These are phyloP conservation scores for Nigrospora osmanthi DNA, from an alignment of 2,329 filamentous ascomycete genomes.

Conservation along the genomic window DNA sequence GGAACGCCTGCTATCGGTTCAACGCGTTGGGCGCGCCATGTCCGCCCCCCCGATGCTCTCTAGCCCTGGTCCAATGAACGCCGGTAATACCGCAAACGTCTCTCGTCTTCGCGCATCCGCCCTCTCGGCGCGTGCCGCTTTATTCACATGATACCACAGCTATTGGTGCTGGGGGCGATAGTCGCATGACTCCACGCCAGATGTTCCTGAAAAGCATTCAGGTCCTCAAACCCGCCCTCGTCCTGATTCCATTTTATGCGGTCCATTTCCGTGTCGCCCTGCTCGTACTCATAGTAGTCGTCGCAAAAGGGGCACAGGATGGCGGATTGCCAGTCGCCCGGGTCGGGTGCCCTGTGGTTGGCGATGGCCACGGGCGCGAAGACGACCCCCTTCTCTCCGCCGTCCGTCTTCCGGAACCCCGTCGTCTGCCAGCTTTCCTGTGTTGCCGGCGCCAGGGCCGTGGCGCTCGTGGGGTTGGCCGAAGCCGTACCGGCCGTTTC, in stretches of 20 bases:
- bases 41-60: background rate
- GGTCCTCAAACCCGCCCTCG: constrained; percentile 38
- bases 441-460: constrained; percentile 4
- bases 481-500: constrained; percentile 1
- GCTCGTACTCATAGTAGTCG: constrained; percentile 38
- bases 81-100: too few relatives aligned
- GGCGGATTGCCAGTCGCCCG: constrained; percentile 42
- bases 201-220: constrained; percentile 43
- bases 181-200: constrained; percentile 47
- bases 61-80: background rate
- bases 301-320: constrained; percentile 51
- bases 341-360: constrained; percentile 44
- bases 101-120: too few relatives aligned
- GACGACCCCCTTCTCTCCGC: constrained; percentile 41
- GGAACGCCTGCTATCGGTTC: too few relatives aligned
- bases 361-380: constrained; percentile 51
- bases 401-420: constrained; percentile 29
- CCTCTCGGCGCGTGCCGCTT: constrained; percentile 9
- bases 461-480: constrained; percentile 12
- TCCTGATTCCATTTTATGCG: constrained; percentile 37
- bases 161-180: constrained; percentile 26
- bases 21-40: background rate
- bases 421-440: constrained; percentile 45
- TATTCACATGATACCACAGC: constrained; percentile 39
- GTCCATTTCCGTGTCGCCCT: constrained; percentile 44